A percentile compares a stretch with the other conserved stretches of the same genome.
phyloP scores from a whole-genome alignment of 2,329 filamentous ascomycete genomes.

The Zymoseptoria crescenta region DNA sequence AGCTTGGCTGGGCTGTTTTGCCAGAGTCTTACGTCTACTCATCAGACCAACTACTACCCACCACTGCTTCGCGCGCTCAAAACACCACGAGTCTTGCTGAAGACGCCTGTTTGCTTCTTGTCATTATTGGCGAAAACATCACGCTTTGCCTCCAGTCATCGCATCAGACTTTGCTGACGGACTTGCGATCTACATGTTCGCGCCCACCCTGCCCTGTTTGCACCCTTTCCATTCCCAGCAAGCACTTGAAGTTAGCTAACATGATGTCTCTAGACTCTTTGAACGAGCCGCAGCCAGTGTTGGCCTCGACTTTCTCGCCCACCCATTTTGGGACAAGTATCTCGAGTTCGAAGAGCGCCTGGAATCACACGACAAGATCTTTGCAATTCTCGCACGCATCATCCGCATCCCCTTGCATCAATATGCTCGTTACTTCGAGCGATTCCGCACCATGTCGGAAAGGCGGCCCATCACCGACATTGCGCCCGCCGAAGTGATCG shows the following conservation, averaged over 20 bases:
- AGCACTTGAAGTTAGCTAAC: constrained; percentile 31
- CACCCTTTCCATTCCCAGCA: constrained; percentile 18
- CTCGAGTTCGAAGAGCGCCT: constrained; percentile 92
- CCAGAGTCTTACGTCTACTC: constrained; percentile 25
- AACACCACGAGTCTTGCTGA: constrained; percentile 7
- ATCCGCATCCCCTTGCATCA: constrained; percentile 92
- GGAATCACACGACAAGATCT: constrained; percentile 76
- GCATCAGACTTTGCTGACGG: not conserved
- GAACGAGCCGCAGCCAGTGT: constrained; percentile 79
- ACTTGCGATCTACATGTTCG: constrained; percentile 23
- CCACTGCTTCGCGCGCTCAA: constrained; percentile 8
- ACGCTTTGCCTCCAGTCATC: constrained; percentile 3
- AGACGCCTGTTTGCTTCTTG: not conserved
- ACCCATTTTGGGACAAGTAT: constrained; percentile 99
- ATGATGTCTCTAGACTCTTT: constrained; percentile 60
- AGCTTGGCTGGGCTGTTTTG: constrained; percentile 18
- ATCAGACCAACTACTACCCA: constrained; percentile 17
- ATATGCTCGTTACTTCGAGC: constrained; percentile 89
- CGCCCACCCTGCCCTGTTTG: constrained; percentile 25
- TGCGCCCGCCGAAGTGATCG: constrained; percentile 58
- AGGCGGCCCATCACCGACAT: constrained; percentile 65
- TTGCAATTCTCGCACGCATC: constrained; percentile 71
- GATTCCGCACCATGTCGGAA: constrained; percentile 71
- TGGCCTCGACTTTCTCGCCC: constrained; percentile 85
- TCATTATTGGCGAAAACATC: not conserved